Percentiles rank a stretch among this genome's conserved stretches.
phyloP scores from a whole-genome alignment of 176 grass and related monocot species.

The maize (Zea mays) region Zm-B73-REFERENCE-NAM-5.0 NC_050096.1:287338001-287338500 shows the following conservation, averaged over 20 bases:
- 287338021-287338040: conserved; percentile 35
- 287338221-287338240: background rate
- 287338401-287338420: conserved; percentile 41
- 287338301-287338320: background rate
- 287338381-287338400: background rate
- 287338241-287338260: too few species aligned
- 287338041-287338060: background rate
- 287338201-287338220: background rate
- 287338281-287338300: background rate
- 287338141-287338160: conserved; percentile 89
- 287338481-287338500: conserved; percentile 85
- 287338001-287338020: conserved; percentile 83
- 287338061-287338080: background rate
- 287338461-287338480: conserved; percentile 77
- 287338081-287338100: conserved; percentile 7
- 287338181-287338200: conserved; percentile 30
- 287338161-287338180: conserved; percentile 62
- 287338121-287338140: conserved; percentile 96
- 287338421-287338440: conserved; percentile 73
- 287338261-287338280: background rate
- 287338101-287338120: conserved; percentile 97
- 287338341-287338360: conserved; percentile 28
- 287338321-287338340: background rate
- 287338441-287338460: conserved; percentile 73
- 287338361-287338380: background rate